phyloP scores from a whole-genome alignment of 1,284 basidiomycete genomes.

The Leccinum angustisporum region DNA sequence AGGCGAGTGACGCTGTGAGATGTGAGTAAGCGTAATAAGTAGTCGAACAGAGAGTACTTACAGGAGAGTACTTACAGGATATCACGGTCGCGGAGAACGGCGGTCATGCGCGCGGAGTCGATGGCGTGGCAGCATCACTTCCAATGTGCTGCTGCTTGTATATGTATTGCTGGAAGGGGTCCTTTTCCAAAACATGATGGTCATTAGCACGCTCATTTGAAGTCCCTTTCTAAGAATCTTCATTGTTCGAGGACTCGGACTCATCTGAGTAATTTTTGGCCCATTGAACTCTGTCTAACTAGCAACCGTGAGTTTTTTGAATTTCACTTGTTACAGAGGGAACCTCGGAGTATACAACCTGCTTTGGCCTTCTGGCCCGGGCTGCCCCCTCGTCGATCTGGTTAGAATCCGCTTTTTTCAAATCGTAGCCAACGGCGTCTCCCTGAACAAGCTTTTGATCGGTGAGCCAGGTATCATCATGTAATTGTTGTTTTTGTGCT shows the following conservation, averaged over 20 bases:
- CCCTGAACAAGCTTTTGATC: background rate
- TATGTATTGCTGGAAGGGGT: too few relatives aligned
- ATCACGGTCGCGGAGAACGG: slow-evolving; percentile 67
- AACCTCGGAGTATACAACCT: background rate
- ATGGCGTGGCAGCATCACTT: too few relatives aligned
- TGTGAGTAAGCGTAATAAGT: background rate
- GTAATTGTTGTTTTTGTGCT: too few relatives aligned
- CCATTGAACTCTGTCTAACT: too few relatives aligned
- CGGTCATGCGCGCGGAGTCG: too few relatives aligned
- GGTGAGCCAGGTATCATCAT: background rate
- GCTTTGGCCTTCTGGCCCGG: background rate
- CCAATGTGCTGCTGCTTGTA: too few relatives aligned
- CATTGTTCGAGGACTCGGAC: too few relatives aligned
- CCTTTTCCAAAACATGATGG: too few relatives aligned
- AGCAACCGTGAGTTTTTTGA: background rate
- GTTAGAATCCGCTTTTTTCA: background rate
- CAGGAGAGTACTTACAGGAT: slow-evolving; percentile 28
- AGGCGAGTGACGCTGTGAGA: slow-evolving; percentile 64
- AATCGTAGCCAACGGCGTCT: background rate
- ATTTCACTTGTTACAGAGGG: background rate
- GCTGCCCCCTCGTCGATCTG: background rate
- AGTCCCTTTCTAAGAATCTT: too few relatives aligned
- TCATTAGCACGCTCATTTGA: too few relatives aligned
- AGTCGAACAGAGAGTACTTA: background rate
- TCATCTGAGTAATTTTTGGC: too few relatives aligned